A percentile compares a stretch with the other conserved stretches of the same genome.
Conservation (phyloP, 495 filamentous ascomycete species). For the Tetracladium marchalianum region DNA sequence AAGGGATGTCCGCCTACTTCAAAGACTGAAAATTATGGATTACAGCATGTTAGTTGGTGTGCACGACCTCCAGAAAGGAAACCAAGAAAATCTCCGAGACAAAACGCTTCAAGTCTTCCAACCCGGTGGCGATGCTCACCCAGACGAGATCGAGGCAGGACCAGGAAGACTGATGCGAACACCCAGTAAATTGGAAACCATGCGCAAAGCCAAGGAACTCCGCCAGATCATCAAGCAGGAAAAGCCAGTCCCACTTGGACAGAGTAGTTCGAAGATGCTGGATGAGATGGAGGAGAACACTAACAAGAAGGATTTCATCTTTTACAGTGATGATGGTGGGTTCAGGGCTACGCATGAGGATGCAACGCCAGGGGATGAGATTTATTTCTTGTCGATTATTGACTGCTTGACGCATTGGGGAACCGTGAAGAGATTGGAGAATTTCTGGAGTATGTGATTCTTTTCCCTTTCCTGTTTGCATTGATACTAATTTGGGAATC, state of each 20-base stretch:
- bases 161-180: constrained; percentile 60
- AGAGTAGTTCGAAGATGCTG: constrained; percentile 77
- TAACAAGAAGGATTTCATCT: constrained; percentile 46
- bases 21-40: constrained; percentile 93
- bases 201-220: constrained; percentile 83
- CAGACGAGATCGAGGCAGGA: constrained; percentile 31
- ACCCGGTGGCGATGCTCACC: constrained; percentile 61
- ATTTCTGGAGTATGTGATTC: constrained; percentile 15
- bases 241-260: constrained; percentile 81
- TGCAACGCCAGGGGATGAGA: constrained; percentile 73
- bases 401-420: constrained; percentile 80
- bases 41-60: constrained; percentile 94
- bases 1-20: constrained; percentile 73
- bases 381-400: constrained; percentile 97
- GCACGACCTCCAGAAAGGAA: constrained; percentile 79
- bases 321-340: constrained; percentile 90
- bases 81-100: constrained; percentile 90
- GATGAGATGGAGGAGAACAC: constrained; percentile 65
- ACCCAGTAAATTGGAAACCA: constrained; percentile 88
- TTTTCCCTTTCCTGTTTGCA: background rate
- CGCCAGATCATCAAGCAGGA: constrained; percentile 87
- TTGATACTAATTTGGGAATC: constrained; percentile 50
- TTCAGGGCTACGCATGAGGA: constrained; percentile 90
- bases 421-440: constrained; percentile 15
- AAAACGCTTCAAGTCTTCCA: constrained; percentile 95